Base-by-base conservation (phyloP, 352 stramenopile species). In the Phytophthora quininea region DNA sequence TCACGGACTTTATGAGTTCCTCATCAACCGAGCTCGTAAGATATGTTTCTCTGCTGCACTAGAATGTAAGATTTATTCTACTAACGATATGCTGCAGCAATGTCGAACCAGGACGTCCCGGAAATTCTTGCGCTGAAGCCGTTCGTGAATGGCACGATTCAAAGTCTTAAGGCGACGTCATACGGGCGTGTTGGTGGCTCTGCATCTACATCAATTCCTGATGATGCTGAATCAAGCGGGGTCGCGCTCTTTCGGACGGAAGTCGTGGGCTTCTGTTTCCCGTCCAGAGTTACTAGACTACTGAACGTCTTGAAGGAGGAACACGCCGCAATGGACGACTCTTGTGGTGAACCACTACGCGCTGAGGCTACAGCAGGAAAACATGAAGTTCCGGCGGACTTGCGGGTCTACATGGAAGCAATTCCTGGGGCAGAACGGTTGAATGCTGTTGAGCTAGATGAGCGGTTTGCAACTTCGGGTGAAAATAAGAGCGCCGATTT, bases 11-110 rank as follows among this genome's bases (percentile, higher is more conserved):
- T 93, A 83, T 61, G 86, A 93, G 54, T 93, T 86, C 59, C 74
- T 93, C 2, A 74, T 93, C 63, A 93, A 93, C 60, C 78, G 80
- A 59, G 79, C 88, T 50, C 86, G 86, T 93, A 79, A 24, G 85
- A 77, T n/a, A 31, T 46, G 5, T 35, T 45, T n/a, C 24, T 47
- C 30, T 45, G 3, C 3, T 11, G 30, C 19, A 46, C 35, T 49
- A 49, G 12, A 3, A 19, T 19, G 12, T 3, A 49, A 7, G 19
- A 24, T 24, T 24, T 24, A 24, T 24, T 24, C 19, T 24, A 24
- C 19, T 24, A 24, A 24, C 7, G n/a, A 15, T 58, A 3, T 67
- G 7, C 31, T 38, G 7, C 30, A 93, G 86, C 86, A n/a, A 76
- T 85, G 52, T 88, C 80, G n/a, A 93, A 82, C 37, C 82, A 92